phyloP scores from a whole-genome alignment of 2,329 filamentous ascomycete genomes.

The Aquanectria penicillioides region DNA sequence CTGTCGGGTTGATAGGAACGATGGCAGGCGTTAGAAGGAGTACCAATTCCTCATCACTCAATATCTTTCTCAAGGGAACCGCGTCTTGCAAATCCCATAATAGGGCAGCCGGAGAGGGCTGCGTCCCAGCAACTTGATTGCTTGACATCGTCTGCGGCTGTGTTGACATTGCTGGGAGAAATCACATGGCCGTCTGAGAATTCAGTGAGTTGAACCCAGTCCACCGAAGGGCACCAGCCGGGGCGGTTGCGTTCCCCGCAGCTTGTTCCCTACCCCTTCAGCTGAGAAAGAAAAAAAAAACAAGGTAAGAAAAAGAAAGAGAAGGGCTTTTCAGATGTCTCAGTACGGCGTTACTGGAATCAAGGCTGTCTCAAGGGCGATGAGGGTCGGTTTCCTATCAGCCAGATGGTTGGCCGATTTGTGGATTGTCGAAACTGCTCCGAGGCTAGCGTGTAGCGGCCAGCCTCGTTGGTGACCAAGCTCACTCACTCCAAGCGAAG shows the following conservation, averaged over 20 bases:
- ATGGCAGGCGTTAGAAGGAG: constrained; percentile 70
- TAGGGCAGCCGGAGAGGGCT: constrained; percentile 40
- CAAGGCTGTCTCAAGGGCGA: constrained; percentile 15
- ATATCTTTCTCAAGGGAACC: constrained; percentile 57
- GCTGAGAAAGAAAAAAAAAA: no score
- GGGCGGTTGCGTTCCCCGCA: constrained; percentile 28
- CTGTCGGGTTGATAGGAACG: constrained; percentile 54
- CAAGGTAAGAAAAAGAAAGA: no score
- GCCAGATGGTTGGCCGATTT: constrained; percentile 1
- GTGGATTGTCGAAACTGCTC: constrained; percentile 8
- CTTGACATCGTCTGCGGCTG: constrained; percentile 35
- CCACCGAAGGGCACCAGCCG: constrained; percentile 9
- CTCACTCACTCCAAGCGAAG: constrained; percentile 10
- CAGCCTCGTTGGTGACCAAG: constrained; percentile 17
- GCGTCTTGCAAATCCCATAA: constrained; percentile 56
- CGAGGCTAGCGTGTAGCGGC: constrained; percentile 13
- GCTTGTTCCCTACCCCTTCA: constrained; percentile 14
- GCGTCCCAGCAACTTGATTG: constrained; percentile 16
- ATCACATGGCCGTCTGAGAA: constrained; percentile 34
- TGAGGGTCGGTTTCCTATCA: constrained; percentile 8
- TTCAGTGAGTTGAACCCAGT: neutral
- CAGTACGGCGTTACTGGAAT: neutral
- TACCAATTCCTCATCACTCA: constrained; percentile 63
- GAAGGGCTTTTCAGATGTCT: constrained; percentile 1
- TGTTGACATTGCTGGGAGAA: constrained; percentile 24